phyloP scores from a whole-genome alignment of 805 yeast species.

The Alloascoidea africana region DNA sequence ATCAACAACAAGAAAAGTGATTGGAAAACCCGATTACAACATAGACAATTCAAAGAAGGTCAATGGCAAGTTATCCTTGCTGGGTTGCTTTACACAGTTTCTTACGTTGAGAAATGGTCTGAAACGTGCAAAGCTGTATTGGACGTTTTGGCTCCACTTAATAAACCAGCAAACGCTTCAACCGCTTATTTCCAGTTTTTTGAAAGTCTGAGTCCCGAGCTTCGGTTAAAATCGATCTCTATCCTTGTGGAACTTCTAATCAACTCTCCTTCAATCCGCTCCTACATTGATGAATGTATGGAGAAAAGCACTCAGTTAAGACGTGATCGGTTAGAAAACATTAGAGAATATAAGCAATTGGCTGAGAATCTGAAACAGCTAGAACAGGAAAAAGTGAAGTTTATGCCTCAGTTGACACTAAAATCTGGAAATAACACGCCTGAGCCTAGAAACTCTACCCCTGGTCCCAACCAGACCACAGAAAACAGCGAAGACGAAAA shows the following conservation, averaged over 20 bases:
- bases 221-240: constrained; percentile 41
- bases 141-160: constrained; percentile 37
- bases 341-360: constrained; percentile 39
- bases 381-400: constrained; percentile 24
- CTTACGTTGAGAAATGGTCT: constrained; percentile 38
- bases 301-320: constrained; percentile 47
- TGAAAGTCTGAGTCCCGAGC: constrained; percentile 29
- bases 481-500: constrained; percentile 4
- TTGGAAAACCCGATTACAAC: constrained; percentile 71
- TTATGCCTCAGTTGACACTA: constrained; percentile 10
- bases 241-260: constrained; percentile 50
- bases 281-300: constrained; percentile 50
- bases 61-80: constrained; percentile 70
- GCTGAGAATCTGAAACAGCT: constrained; percentile 34
- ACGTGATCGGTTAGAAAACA: constrained; percentile 48
- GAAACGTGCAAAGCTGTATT: constrained; percentile 34
- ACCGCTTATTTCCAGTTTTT: constrained; percentile 42
- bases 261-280: constrained; percentile 42
- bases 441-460: constrained; percentile 4
- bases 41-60: constrained; percentile 67
- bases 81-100: constrained; percentile 53
- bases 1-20: constrained; percentile 42
- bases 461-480: constrained; percentile 11
- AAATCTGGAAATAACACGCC: constrained; percentile 4
- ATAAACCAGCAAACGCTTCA: constrained; percentile 28